Evolutionary conservation across 306 rosid genomes (phyloP).

Genomic region (Rosa lucieae): DNA sequence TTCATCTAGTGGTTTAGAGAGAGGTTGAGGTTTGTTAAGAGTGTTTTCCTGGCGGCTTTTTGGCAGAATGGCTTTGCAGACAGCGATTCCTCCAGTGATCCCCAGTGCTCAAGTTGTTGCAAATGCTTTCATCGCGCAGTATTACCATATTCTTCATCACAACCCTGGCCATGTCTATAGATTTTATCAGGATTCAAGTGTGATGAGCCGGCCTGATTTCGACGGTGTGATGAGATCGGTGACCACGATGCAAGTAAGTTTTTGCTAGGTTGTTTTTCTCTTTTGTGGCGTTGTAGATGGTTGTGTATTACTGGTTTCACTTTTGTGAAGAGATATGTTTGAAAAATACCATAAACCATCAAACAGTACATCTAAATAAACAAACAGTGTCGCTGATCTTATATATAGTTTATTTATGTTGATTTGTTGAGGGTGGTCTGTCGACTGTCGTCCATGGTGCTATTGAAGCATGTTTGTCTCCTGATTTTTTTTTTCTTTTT

Average conservation of each 20-base stretch:
- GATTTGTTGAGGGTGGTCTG: neutral
- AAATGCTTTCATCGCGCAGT: constrained; percentile 79
- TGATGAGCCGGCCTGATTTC: constrained; percentile 70
- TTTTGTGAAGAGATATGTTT: neutral
- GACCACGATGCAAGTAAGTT: constrained; percentile 79
- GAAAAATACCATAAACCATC: neutral
- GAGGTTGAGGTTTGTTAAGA: constrained; percentile 5
- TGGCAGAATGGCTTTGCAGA: constrained; percentile 66
- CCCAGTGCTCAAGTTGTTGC: constrained; percentile 68
- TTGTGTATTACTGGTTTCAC: neutral
- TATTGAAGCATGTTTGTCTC: neutral
- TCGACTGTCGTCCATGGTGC: neutral
- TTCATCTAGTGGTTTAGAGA: constrained; percentile 21
- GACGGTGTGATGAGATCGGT: constrained; percentile 65
- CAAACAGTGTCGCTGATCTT: neutral
- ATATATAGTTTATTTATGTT: constrained; percentile 1
- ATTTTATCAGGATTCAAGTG: constrained; percentile 74
- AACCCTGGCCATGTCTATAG: constrained; percentile 63
- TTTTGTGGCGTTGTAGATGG: neutral
- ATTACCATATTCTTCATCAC: constrained; percentile 78
- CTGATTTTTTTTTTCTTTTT: neutral
- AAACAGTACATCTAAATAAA: neutral
- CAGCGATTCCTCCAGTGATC: constrained; percentile 38
- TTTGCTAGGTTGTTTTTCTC: neutral
- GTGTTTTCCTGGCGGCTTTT: neutral